Conservation (phyloP, 331 rosid genomes). For the Saraca asoca region DNA sequence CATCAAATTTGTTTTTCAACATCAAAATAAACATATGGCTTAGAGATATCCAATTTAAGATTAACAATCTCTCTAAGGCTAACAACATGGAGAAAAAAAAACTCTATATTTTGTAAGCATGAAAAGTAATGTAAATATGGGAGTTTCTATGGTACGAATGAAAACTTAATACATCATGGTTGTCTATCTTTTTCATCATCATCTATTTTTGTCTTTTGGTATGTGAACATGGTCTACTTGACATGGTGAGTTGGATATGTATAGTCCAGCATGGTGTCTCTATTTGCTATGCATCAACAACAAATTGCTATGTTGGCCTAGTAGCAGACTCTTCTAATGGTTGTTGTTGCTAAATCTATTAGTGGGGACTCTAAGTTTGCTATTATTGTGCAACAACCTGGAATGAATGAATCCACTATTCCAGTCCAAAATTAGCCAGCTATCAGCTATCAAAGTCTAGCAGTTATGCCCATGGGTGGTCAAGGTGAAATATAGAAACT, state of each 20-base stretch:
- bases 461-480: constrained; percentile 56
- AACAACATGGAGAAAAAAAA: no score
- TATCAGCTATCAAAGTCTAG: constrained; percentile 61
- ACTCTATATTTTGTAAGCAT: no score
- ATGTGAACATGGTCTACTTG: constrained; percentile 25
- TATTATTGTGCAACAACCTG: constrained; percentile 49
- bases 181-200: constrained; percentile 13
- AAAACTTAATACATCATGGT: no score
- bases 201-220: constrained; percentile 4
- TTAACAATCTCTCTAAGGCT: no score
- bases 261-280: constrained; percentile 88
- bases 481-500: constrained; percentile 59
- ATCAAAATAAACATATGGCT: no score
- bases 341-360: constrained; percentile 76
- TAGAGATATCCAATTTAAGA: no score
- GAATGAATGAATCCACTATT: constrained; percentile 48
- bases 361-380: constrained; percentile 53
- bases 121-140: no score
- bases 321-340: constrained; percentile 88
- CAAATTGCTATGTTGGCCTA: constrained; percentile 92
- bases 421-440: constrained; percentile 73
- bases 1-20: no score
- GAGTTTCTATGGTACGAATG: no score
- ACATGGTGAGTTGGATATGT: constrained; percentile 41
- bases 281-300: constrained; percentile 91